Percentiles rank a stretch among this genome's conserved stretches.
Conservation (phyloP, 495 filamentous ascomycete genomes). For the Neurospora sp. region DNA sequence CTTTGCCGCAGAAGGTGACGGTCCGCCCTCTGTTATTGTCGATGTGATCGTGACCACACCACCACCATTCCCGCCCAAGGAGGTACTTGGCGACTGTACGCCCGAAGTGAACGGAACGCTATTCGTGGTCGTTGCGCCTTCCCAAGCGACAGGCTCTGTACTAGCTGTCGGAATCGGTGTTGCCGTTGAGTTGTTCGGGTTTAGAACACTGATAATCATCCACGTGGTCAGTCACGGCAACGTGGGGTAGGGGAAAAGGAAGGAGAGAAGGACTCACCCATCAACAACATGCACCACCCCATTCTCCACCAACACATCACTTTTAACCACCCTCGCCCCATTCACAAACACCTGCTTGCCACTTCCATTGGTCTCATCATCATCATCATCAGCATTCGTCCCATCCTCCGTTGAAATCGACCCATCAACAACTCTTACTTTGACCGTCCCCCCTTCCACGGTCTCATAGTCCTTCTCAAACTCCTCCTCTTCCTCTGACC, state of each 20-base stretch:
- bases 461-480: background rate
- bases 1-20: background rate
- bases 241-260: background rate
- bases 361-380: background rate
- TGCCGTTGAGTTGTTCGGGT: conserved; percentile 21
- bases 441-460: background rate
- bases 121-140: conserved; percentile 32
- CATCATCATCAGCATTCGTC: background rate
- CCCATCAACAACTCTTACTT: background rate
- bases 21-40: background rate
- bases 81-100: conserved; percentile 19
- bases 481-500: conserved; percentile 31
- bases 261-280: conserved; percentile 16
- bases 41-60: background rate
- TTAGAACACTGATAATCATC: conserved; percentile 13
- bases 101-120: conserved; percentile 39
- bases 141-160: conserved; percentile 41
- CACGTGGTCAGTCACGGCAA: background rate
- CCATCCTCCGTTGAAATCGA: background rate
- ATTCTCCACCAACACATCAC: conserved; percentile 40
- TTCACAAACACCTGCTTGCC: conserved; percentile 40
- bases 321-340: conserved; percentile 33
- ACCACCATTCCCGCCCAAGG: background rate
- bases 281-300: conserved; percentile 47
- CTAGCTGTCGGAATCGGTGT: conserved; percentile 29